Evolutionary conservation across 768 basidiomycete species (phyloP), one percentile per base, ranked within the genome.

Genomic region (Russula sp.): DNA sequence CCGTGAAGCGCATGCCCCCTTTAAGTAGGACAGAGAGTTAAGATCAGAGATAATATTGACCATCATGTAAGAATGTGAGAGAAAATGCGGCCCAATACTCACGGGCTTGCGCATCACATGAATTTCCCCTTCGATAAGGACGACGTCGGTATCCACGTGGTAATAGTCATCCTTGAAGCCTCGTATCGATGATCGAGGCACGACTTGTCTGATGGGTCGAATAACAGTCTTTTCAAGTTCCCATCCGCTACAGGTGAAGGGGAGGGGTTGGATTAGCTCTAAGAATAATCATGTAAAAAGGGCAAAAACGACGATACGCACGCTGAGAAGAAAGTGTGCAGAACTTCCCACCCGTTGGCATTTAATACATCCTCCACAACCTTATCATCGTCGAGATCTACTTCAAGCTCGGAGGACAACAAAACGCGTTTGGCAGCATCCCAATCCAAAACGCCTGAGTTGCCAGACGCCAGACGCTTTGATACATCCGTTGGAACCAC

Each of bases 81-180:
- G 2, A 38, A 38, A 16, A 13, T 9, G 42, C 4, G 42, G 20
- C 20, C 48, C 2, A 28, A 34, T 48, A 71, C 70, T 58, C 70
- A 77, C 78, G 5, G 79, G 78, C 64, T 80, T 80, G 55, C 78
- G 75, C 16, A 69, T 54, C 8, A 75, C 67, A 59, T 79, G 79
- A 6, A 73, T 74, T 67, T 79, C 77, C 26, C 79, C 79, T 49
- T 69, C 73, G 56, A 80, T 74, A n/a, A 78, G 62, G 24, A 80
- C 66, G 28, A 80, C 75, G 57, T 79, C 77, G 40, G 75, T 72
- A 2, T 72, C 66, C 51, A 73, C 53, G 22, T 69, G 57, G 55
- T 68, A 66, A 50, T 73, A 81, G 63, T 81, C 79, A 30, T 80
- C 80, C 30, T 70, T 65, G 49, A 75, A 75, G n/a, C 79, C 80